Evolutionary conservation across 352 stramenopile genomes (phyloP), one percentile per base, ranked within the genome.

Genomic region (Pythium dissimile): DNA sequence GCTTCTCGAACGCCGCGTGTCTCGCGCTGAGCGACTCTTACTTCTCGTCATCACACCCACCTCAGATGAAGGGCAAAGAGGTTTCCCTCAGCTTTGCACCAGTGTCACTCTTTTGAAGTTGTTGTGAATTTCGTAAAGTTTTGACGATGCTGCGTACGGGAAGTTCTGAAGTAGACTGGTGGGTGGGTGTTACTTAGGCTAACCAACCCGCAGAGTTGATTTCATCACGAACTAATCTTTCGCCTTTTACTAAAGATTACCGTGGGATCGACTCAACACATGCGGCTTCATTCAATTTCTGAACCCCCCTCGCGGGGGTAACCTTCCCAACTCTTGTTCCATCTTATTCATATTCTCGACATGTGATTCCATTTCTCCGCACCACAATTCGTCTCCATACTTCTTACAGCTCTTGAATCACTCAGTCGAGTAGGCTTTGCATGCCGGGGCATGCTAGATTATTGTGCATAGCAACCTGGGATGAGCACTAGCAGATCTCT

Each of bases 211-310:
- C 63, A 66, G 63, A 71, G 63, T 71, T 71, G 57, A 66, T 71
- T 71, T 71, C 63, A 71, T 63, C 56, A 63, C 63, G 63, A 30
- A 71, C 32, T 66, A 93, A 95, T 94, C 86, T 95, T 95, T 95
- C 86, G 86, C 86, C 86, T 95, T 95, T 94, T 94, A 94, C 84
- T 94, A 95, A 91, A 93, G 84, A 94, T 92, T 93, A 89, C 84
- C 82, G 86, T 95, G 86, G 74, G 75, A 85, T 90, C 73, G 76
- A 85, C 73, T 89, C 73, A 77, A 56, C 48, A 54, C 75, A 75
- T 86, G 76, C 74, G 77, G 75, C 76, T 86, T 90, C 73, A 87
- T 69, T 66, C 56, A 86, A 89, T 89, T 90, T 92, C 76, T 79
- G 60, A 58, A 59, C 60, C 60, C 60, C 60, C 60, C 59, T 67